Percentiles rank a stretch among this genome's conserved stretches.
Evolutionary conservation across 148 eudicot genomes (phyloP).

Genomic region (Amaranthus palmeri): DNA sequence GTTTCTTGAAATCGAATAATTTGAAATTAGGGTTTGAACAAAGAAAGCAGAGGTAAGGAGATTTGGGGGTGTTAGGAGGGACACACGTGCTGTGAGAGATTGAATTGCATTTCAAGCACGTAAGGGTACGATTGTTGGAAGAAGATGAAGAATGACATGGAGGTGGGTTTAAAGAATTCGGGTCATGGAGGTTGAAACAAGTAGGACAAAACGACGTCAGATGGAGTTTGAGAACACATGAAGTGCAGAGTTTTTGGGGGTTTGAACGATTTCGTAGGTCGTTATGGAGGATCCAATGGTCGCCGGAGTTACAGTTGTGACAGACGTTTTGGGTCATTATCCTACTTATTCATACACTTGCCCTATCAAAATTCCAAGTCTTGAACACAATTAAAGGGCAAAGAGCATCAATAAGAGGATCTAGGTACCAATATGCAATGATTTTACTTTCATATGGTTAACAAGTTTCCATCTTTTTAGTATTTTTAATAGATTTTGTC

Average conservation of each 20-base stretch:
- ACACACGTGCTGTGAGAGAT: constrained; percentile 53
- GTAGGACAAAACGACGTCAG: constrained; percentile 66
- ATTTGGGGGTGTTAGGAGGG: constrained; percentile 22
- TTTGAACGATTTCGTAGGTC: constrained; percentile 35
- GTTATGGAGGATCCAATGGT: constrained; percentile 60
- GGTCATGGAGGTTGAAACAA: constrained; percentile 57
- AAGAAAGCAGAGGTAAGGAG: constrained; percentile 56
- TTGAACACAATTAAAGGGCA: no score
- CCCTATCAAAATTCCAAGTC: no score
- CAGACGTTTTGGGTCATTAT: constrained; percentile 34
- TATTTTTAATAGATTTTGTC: no score
- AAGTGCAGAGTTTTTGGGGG: constrained; percentile 65
- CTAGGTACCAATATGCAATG: no score
- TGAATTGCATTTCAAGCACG: constrained; percentile 61
- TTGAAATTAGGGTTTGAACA: constrained; percentile 46
- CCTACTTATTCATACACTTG: no score
- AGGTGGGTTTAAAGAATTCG: constrained; percentile 16
- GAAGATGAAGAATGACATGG: constrained; percentile 6
- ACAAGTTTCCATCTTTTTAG: no score
- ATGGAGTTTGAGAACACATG: constrained; percentile 65
- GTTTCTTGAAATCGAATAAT: constrained; percentile 32
- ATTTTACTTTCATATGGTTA: no score
- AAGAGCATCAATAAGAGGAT: no score
- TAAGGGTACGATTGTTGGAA: constrained; percentile 20
- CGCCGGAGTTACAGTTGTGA: constrained; percentile 50